A percentile compares a stretch with the other conserved stretches of the same genome.
Evolutionary conservation across 2,329 filamentous ascomycete species (phyloP).

Genomic region (Ophiostoma perfectum): DNA sequence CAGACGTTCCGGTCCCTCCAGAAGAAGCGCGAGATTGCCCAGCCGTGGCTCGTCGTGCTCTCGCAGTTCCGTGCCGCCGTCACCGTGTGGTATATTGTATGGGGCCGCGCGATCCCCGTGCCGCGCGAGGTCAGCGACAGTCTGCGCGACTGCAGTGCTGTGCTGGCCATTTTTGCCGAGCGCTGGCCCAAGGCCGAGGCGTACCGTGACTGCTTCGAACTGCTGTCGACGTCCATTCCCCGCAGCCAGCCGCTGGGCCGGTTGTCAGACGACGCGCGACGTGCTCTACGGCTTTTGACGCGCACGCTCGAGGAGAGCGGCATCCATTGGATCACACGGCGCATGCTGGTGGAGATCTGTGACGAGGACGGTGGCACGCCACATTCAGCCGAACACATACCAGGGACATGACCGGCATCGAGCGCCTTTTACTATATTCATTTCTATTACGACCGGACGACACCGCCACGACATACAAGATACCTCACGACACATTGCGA

Average conservation of each 20-base stretch:
- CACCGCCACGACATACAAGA: neutral
- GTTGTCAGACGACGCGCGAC: slow-evolving; percentile 4
- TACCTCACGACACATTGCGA: neutral
- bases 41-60: slow-evolving; percentile 21
- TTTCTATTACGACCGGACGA: neutral
- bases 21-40: slow-evolving; percentile 18
- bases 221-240: slow-evolving; percentile 27
- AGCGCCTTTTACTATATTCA: neutral
- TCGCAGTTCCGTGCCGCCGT: slow-evolving; percentile 20
- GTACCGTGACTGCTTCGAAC: slow-evolving; percentile 35
- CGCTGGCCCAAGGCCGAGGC: slow-evolving; percentile 36
- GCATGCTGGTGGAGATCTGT: slow-evolving; percentile 19
- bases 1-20: slow-evolving; percentile 16
- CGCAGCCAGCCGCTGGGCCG: slow-evolving; percentile 16
- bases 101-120: slow-evolving; percentile 15
- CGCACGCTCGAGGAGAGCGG: slow-evolving; percentile 14
- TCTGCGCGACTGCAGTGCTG: slow-evolving; percentile 35
- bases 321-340: slow-evolving; percentile 14
- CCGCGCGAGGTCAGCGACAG: slow-evolving; percentile 28
- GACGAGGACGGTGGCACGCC: neutral
- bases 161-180: slow-evolving; percentile 36
- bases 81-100: slow-evolving; percentile 22
- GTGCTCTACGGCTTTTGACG: neutral
- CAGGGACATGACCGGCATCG: neutral
- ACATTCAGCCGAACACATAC: neutral